Evolutionary conservation across 164 flowering plant species (phyloP), one percentile per base, ranked within the genome.

Genomic region (Vitis cinerea): DNA sequence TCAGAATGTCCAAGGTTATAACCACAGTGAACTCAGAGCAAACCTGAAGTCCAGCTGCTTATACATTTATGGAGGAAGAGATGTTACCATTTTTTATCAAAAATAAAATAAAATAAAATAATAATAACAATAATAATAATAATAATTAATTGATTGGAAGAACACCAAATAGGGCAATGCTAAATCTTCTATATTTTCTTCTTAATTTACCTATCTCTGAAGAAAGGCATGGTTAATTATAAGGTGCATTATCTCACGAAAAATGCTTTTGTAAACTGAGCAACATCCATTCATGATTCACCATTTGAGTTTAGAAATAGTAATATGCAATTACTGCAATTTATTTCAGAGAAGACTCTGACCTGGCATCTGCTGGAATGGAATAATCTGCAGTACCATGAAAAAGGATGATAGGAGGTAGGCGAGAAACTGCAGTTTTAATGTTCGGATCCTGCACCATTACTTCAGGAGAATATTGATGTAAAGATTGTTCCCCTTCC

Each of bases 361-460:
- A 87, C 94, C 94, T 89, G 76, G 86, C 77, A 66, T 84, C 83
- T 12, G 86, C 80, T 50, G 94, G 94, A 72, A 90, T 90, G 61
- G 94, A 87, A 75, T 77, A 78, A 79, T 90, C 94, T 56, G 75
- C 84, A 72, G 86, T 86, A 49, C 94, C 94, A 76, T 90, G 94
- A 59, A 86, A 81, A 71, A 90, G 94, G 59, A 85, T 67, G 62
- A 84, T 76, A 47, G 77, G 86, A 73, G 92, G 94, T 56, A 90
- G 73, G 56, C 81, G 80, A 63, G 86, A 71, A 72, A 78, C 86
- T 17, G 90, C 88, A 79, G 63, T 76, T 67, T 65, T 80, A 17
- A 58, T 50, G 49, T 68, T 79, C 47, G 82, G 84, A 19, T 90
- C 90, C 71, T 83, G 89, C 31, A 85, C 85, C 75, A 82, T 50